phyloP scores from a whole-genome alignment of 352 stramenopile species.

The Detonula confervacea region DNA sequence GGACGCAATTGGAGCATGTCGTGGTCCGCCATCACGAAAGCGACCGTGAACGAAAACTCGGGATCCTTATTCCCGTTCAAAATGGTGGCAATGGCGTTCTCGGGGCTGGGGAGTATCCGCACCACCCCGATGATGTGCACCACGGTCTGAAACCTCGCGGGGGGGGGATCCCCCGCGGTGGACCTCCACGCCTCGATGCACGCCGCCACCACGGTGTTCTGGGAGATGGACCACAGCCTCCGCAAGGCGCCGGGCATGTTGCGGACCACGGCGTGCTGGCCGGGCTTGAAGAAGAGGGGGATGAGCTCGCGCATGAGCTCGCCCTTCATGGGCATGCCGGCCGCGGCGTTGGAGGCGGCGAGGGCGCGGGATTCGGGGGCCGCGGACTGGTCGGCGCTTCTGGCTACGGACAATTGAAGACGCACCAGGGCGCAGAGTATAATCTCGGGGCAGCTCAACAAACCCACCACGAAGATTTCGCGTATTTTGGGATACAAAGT shows the following conservation, averaged over 20 bases:
- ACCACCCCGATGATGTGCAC: conserved; percentile 83
- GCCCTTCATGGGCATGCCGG: conserved; percentile 78
- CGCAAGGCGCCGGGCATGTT: conserved; percentile 73
- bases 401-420: conserved; percentile 62
- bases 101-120: conserved; percentile 62
- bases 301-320: conserved; percentile 86
- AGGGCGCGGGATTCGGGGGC: conserved; percentile 17
- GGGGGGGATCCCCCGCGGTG: conserved; percentile 54
- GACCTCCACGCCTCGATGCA: conserved; percentile 84
- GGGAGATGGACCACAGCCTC: conserved; percentile 81
- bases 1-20: conserved; percentile 76
- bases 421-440: conserved; percentile 80
- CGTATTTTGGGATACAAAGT: conserved; percentile 67
- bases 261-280: conserved; percentile 49
- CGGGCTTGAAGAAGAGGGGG: conserved; percentile 82
- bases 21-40: conserved; percentile 83
- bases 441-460: conserved; percentile 79
- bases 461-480: conserved; percentile 78
- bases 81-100: conserved; percentile 64
- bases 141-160: conserved; percentile 62
- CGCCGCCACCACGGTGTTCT: conserved; percentile 76
- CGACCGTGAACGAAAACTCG: conserved; percentile 79
- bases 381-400: conserved; percentile 9
- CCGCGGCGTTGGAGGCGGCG: conserved; percentile 22
- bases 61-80: conserved; percentile 78